Conservation (phyloP, 1,284 basidiomycete species). For the Ustilago lituana region DNA sequence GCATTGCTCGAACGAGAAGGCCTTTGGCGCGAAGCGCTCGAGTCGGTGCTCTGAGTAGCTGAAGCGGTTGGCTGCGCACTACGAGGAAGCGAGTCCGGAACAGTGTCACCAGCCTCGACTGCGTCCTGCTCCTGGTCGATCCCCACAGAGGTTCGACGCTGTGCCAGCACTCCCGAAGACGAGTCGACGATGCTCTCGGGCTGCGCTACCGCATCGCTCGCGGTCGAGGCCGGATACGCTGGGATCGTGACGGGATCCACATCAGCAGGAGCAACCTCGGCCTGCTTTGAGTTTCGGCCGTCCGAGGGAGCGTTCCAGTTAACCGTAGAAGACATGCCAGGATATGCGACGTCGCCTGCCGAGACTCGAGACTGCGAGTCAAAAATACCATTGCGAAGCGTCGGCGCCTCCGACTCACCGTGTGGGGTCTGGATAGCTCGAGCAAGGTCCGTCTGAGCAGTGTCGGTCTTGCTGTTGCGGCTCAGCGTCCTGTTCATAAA, state of each 20-base stretch:
- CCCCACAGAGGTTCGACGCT: slow-evolving; percentile 38
- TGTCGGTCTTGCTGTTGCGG: slow-evolving; percentile 30
- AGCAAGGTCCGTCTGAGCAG: no score
- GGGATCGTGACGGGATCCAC: slow-evolving; percentile 24
- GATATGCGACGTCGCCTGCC: slow-evolving; percentile 8
- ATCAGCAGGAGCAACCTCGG: slow-evolving; percentile 22
- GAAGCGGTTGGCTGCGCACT: neutral
- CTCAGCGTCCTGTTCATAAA: slow-evolving; percentile 37
- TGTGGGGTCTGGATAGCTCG: neutral
- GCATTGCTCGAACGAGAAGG: slow-evolving; percentile 26
- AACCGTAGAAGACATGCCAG: slow-evolving; percentile 39
- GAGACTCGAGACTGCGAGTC: slow-evolving; percentile 2
- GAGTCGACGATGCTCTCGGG: slow-evolving; percentile 9
- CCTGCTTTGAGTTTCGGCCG: neutral
- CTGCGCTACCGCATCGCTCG: slow-evolving; percentile 9
- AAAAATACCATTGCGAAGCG: slow-evolving; percentile 35
- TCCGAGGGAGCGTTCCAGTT: slow-evolving; percentile 24
- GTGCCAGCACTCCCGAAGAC: slow-evolving; percentile 7
- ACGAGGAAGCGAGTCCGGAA: slow-evolving; percentile 9
- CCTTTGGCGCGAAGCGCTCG: slow-evolving; percentile 16
- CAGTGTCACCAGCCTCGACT: slow-evolving; percentile 26
- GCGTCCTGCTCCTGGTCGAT: slow-evolving; percentile 53
- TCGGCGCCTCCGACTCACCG: slow-evolving; percentile 8
- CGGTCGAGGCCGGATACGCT: slow-evolving; percentile 21
- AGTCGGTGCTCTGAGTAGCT: slow-evolving; percentile 6